Evolutionary conservation across 768 basidiomycete species (phyloP), one percentile per base, ranked within the genome.

Genomic region (Leccinum disarticulatum): DNA sequence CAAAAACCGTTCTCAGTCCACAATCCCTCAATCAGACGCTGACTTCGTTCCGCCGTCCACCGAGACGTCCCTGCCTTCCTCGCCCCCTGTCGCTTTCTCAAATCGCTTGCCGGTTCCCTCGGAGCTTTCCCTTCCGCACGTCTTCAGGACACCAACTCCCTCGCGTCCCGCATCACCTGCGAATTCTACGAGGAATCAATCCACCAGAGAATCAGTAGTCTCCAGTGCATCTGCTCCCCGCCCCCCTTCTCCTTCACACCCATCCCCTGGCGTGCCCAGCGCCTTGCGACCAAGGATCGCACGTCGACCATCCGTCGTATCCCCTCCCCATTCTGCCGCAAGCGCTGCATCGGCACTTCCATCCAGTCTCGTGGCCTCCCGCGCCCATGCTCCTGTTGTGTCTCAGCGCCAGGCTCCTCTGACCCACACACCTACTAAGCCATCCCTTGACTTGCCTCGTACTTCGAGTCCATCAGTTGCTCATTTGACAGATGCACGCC

Each of bases 281-380:
- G 65, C 75, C 6, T 54, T 78, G 51, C 68, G 77, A 54, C 75
- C 77, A 9, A 68, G 77, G 15, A 65, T 71, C 52, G 67, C 54
- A 11, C 76, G 80, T 52, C 76, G 78, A 14, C 83, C 82, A 10
- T 80, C 81, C 10, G 79, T 81, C 61, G 77, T 77, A 19, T 74
- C 77, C 28, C 57, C 72, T 10, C 73, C 74, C 9, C 72, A 73
- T 58, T 77, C 69, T 15, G 58, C 66, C 10, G 65, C 77, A 14
- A 38, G 56, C 13, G 38, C 61, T 15, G 62, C 68, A 1, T 64
- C 66, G 9, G 57, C 60, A 13, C 36, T 67, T 59, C 64, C 70
- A n/a, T 55, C 66, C n/a, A 68, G 66, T 51, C 70, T 72, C 53
- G 46, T 69, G 55, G 70, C 64, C 50, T 54, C 61, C 41, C 75